Evolutionary conservation across 2,329 filamentous ascomycete genomes (phyloP).

Genomic region (Rhynchosporium graminicola): DNA sequence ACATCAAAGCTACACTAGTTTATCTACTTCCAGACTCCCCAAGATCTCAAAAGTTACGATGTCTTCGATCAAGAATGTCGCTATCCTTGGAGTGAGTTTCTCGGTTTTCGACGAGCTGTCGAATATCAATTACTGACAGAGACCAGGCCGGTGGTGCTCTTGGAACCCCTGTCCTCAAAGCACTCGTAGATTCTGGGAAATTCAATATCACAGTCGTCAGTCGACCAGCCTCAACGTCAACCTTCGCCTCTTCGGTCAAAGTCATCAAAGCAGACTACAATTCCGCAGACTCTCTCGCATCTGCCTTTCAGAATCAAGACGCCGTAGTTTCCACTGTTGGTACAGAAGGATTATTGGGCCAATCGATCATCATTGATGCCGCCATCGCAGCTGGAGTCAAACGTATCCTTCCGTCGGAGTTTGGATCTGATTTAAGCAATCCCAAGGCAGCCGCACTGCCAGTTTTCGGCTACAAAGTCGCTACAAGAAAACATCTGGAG

Average conservation of each 20-base stretch:
- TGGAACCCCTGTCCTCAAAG: constrained; percentile 33
- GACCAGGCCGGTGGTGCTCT: constrained; percentile 32
- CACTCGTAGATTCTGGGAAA: constrained; percentile 31
- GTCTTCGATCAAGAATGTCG: constrained; percentile 36
- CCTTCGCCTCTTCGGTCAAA: constrained; percentile 41
- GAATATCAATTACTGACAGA: not conserved
- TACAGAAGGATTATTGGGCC: constrained; percentile 42
- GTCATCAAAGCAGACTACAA: constrained; percentile 50
- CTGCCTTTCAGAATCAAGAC: constrained; percentile 57
- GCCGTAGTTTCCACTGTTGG: constrained; percentile 55
- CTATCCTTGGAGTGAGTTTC: constrained; percentile 31
- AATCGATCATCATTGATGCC: constrained; percentile 57
- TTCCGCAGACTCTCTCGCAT: constrained; percentile 44
- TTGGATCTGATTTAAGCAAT: constrained; percentile 46
- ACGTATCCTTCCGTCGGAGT: constrained; percentile 61
- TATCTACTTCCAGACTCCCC: not conserved
- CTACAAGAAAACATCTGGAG: constrained; percentile 45
- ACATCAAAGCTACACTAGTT: not conserved
- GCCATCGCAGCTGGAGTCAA: constrained; percentile 46
- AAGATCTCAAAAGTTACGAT: constrained; percentile 20
- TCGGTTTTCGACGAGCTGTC: not conserved
- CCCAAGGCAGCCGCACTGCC: constrained; percentile 47
- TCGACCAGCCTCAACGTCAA: constrained; percentile 39
- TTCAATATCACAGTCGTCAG: constrained; percentile 54
- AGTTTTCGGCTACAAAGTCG: constrained; percentile 53